Base-by-base conservation (phyloP, 2,329 filamentous ascomycete species). In the Alternaria incomplexa region DNA sequence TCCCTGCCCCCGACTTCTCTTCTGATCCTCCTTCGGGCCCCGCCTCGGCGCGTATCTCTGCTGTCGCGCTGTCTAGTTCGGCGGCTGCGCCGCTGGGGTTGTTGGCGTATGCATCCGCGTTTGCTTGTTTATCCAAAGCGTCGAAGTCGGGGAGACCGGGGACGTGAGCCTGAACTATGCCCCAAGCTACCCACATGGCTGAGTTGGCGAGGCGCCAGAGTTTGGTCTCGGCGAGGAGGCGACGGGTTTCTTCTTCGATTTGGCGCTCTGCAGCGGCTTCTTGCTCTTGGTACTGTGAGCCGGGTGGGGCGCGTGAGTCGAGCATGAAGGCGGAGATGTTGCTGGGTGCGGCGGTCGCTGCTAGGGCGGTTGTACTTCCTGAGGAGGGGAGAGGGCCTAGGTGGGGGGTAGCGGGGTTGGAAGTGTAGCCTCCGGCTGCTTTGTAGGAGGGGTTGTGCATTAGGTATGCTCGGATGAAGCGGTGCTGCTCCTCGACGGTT, bases 111-210 rank as follows among this genome's bases (percentile, higher is more conserved):
- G 32, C 32, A 5, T 40, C 32, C 0, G 32, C 44, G 13, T 66
- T 65, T 6, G 68, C 64, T 25, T 60, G 48, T 44, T 70, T 62
- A 15, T 71, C 64, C 23, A 66, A 59, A 2, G 69, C 64, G 13
- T 80, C 81, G 36, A 84, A 83, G 15, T 82, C 81, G 17, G 90
- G 88, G 77, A 95, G 84, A 0, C 90, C 92, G 0, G 92, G 89
- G 2, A 97, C 85, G 77, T 96, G 94, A 51, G 96, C 95, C 81
- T 99, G 96, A 55, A 99, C 91, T 65, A 98, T 93, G 23, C 96
- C 96, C 96, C 96, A 99, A 1, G 93, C 92, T 23, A 96, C 88
- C 96, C 96, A 99, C 81, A 92, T 89, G 2, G 93, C 93, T 36
- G 91, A 93, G 81, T 96, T 97, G 43, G 93, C 92, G 0, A 92